Evolutionary conservation across 1,284 basidiomycete species (phyloP).

Genomic region (Papiliotrema flavescens): DNA sequence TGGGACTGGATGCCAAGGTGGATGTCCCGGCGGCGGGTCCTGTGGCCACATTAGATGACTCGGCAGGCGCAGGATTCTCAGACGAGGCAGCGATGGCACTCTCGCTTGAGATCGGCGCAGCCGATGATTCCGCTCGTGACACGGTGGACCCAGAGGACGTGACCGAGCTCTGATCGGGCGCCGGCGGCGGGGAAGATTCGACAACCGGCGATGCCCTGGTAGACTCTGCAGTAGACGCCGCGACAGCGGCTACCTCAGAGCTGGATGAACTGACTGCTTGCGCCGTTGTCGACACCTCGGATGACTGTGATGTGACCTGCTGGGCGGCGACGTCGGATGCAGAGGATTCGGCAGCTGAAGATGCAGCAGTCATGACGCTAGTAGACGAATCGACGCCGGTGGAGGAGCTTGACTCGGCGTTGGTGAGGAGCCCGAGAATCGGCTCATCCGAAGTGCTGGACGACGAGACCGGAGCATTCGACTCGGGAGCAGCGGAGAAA

Average conservation of each 20-base stretch:
- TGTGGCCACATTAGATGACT: not conserved
- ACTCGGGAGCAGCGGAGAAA: not conserved
- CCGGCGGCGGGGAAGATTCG: not conserved
- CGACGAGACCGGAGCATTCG: not conserved
- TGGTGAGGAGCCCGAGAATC: too few relatives aligned
- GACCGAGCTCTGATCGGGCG: not conserved
- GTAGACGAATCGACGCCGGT: not conserved
- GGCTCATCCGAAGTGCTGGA: not conserved
- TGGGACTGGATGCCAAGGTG: not conserved
- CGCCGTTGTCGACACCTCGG: not conserved
- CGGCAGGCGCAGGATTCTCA: not conserved
- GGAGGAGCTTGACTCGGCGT: too few relatives aligned
- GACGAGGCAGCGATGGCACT: not conserved
- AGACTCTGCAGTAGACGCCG: not conserved
- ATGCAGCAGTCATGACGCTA: not conserved
- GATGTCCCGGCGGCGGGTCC: not conserved
- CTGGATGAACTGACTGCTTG: not conserved
- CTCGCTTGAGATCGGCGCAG: not conserved
- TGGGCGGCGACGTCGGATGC: not conserved
- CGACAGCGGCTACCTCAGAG: not conserved
- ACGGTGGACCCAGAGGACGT: not conserved
- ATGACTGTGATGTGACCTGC: not conserved
- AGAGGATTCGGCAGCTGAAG: not conserved
- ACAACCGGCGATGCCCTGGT: not conserved
- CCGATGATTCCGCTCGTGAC: not conserved